A percentile compares a stretch with the other conserved stretches of the same genome.
Conservation (phyloP, 805 yeast genomes). For the Yarrowia phangngaensis region DNA sequence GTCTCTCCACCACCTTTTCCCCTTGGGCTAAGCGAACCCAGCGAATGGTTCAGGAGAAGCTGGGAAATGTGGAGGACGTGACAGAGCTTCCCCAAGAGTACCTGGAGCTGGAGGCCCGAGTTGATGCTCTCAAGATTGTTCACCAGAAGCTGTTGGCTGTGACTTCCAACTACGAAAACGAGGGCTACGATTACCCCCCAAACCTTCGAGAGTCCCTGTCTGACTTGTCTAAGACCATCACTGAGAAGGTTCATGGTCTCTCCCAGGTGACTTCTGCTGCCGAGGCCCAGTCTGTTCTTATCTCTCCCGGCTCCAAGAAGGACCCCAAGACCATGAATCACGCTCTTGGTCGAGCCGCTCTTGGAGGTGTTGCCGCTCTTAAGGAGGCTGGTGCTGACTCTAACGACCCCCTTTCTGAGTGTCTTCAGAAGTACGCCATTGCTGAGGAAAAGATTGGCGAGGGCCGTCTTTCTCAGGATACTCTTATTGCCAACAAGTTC, state of each 20-base stretch:
- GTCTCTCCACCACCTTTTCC: slow-evolving; percentile 47
- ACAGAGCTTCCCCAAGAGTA: slow-evolving; percentile 83
- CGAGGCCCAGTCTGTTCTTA: slow-evolving; percentile 76
- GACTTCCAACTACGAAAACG: slow-evolving; percentile 61
- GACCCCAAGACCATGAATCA: slow-evolving; percentile 79
- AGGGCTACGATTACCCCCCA: slow-evolving; percentile 79
- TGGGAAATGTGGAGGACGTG: slow-evolving; percentile 77
- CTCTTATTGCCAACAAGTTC: slow-evolving; percentile 62
- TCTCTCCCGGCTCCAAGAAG: slow-evolving; percentile 47
- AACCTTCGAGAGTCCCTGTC: slow-evolving; percentile 70
- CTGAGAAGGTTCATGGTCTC: slow-evolving; percentile 60
- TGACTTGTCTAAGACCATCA: slow-evolving; percentile 64
- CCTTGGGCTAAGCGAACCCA: slow-evolving; percentile 79
- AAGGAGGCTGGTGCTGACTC: slow-evolving; percentile 41
- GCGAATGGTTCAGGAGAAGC: slow-evolving; percentile 70
- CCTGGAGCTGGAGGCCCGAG: slow-evolving; percentile 63
- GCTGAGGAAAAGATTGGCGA: slow-evolving; percentile 74
- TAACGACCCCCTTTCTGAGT: slow-evolving; percentile 54
- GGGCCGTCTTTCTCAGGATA: slow-evolving; percentile 78
- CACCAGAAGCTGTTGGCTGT: slow-evolving; percentile 56
- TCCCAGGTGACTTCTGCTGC: slow-evolving; percentile 69
- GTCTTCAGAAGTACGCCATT: slow-evolving; percentile 62
- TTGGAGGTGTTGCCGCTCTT: slow-evolving; percentile 43
- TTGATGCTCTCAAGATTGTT: slow-evolving; percentile 67
- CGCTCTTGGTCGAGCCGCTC: slow-evolving; percentile 74